Evolutionary conservation across 2,329 filamentous ascomycete species (phyloP).

Genomic region (Sclerotinia minor): DNA sequence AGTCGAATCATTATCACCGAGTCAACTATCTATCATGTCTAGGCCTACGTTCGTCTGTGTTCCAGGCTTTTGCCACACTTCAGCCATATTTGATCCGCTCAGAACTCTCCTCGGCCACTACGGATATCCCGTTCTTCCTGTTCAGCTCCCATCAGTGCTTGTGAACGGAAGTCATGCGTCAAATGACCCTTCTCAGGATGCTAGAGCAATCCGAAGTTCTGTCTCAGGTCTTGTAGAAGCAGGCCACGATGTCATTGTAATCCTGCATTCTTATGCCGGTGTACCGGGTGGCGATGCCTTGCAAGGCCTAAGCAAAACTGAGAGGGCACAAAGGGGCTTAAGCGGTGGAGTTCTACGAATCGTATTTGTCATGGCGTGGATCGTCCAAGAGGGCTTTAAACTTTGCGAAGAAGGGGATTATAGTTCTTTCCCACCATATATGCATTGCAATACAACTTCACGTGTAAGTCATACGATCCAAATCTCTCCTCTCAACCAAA

Average conservation of each 20-base stretch:
- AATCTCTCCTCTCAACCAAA: background rate
- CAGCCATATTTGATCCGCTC: slow-evolving; percentile 43
- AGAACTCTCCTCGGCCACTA: slow-evolving; percentile 40
- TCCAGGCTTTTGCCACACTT: slow-evolving; percentile 45
- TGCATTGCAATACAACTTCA: slow-evolving; percentile 19
- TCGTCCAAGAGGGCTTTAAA: slow-evolving; percentile 26
- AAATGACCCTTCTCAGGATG: slow-evolving; percentile 45
- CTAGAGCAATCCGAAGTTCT: slow-evolving; percentile 42
- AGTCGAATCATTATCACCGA: background rate
- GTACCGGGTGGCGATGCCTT: slow-evolving; percentile 36
- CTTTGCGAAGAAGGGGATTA: slow-evolving; percentile 23
- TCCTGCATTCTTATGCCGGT: slow-evolving; percentile 36
- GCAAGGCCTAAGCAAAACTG: slow-evolving; percentile 33
- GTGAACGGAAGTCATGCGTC: slow-evolving; percentile 38
- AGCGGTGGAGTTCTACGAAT: slow-evolving; percentile 39
- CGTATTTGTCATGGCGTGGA: slow-evolving; percentile 46
- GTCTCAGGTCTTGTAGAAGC: slow-evolving; percentile 41
- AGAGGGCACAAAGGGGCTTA: slow-evolving; percentile 30
- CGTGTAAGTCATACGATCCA: slow-evolving; percentile 18
- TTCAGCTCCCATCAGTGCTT: slow-evolving; percentile 43
- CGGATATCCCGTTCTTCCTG: slow-evolving; percentile 40
- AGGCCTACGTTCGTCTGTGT: slow-evolving; percentile 46
- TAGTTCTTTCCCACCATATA: slow-evolving; percentile 23
- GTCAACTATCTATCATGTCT: slow-evolving; percentile 29
- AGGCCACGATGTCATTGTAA: slow-evolving; percentile 40